These are phyloP conservation scores for Chlorella sp. DNA, from an alignment of 139 green algal species.

Conservation along the genomic window DNA sequence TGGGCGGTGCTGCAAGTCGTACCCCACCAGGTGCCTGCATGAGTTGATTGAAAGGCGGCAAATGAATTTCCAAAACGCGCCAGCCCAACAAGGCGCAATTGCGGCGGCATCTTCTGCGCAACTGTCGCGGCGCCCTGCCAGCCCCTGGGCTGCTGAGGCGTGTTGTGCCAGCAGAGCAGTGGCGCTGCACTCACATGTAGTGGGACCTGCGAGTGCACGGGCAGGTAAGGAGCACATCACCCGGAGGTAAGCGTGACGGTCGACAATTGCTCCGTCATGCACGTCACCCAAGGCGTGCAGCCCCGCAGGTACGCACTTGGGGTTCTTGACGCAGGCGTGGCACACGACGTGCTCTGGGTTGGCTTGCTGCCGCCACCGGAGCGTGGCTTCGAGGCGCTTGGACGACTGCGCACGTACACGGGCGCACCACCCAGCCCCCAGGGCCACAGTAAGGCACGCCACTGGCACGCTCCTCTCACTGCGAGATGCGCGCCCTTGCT, in stretches of 20 bases:
- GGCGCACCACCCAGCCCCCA: background rate
- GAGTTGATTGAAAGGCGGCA: too few relatives aligned
- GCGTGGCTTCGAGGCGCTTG: constrained; percentile 49
- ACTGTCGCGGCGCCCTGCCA: too few relatives aligned
- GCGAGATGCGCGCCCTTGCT: too few relatives aligned
- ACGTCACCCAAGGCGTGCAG: too few relatives aligned
- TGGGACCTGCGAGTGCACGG: background rate
- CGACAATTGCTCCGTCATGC: background rate
- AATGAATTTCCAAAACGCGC: too few relatives aligned
- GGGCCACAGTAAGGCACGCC: background rate
- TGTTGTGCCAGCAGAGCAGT: too few relatives aligned
- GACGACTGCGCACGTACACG: constrained; percentile 20
- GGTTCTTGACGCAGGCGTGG: constrained; percentile 35
- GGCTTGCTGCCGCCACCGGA: constrained; percentile 40
- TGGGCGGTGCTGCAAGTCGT: constrained; percentile 35
- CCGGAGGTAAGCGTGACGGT: background rate
- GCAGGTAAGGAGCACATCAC: background rate
- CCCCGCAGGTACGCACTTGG: background rate
- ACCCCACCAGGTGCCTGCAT: constrained; percentile 68
- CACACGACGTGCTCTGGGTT: constrained; percentile 47
- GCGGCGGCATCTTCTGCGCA: too few relatives aligned
- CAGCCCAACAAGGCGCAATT: too few relatives aligned
- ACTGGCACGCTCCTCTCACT: too few relatives aligned
- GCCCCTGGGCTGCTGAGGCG: too few relatives aligned
- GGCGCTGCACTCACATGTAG: too few relatives aligned